A percentile compares a stretch with the other conserved stretches of the same genome.
phyloP scores from a whole-genome alignment of 2,329 filamentous ascomycete species.

The Penicillium psychrosexuale region DNA sequence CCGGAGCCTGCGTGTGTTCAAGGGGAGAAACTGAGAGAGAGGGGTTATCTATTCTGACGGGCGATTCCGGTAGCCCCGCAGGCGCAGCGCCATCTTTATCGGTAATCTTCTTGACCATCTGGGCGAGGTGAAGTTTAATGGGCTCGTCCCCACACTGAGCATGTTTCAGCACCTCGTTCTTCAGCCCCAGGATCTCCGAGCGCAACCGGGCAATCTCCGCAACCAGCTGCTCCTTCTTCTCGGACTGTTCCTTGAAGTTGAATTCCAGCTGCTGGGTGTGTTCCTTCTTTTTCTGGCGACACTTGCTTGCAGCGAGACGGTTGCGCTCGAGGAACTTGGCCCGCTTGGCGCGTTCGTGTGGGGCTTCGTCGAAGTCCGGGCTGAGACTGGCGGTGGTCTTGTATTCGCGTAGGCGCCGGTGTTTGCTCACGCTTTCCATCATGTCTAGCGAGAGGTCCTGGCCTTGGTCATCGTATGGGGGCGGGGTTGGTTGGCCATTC shows the following conservation, averaged over 20 bases:
- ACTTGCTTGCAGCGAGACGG: slow-evolving; percentile 58
- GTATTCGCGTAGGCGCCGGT: slow-evolving; percentile 18
- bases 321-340: slow-evolving; percentile 58
- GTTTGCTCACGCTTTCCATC: slow-evolving; percentile 17
- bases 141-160: slow-evolving; percentile 39
- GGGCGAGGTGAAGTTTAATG: slow-evolving; percentile 37
- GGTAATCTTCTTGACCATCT: slow-evolving; percentile 39
- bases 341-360: slow-evolving; percentile 41
- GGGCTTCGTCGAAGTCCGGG: slow-evolving; percentile 22
- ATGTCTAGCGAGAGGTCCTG: slow-evolving; percentile 20
- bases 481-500: slow-evolving; percentile 40
- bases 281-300: slow-evolving; percentile 61
- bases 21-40: slow-evolving; percentile 11
- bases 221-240: slow-evolving; percentile 33
- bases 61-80: not conserved
- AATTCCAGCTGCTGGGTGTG: slow-evolving; percentile 52
- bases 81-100: slow-evolving; percentile 20
- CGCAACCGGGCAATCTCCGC: slow-evolving; percentile 36
- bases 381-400: slow-evolving; percentile 20
- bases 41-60: slow-evolving; percentile 15
- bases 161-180: slow-evolving; percentile 42
- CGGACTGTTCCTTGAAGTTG: slow-evolving; percentile 35
- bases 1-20: not conserved
- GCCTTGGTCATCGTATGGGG: slow-evolving; percentile 31
- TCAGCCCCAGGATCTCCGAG: slow-evolving; percentile 38